Conservation (phyloP, 352 stramenopile genomes). For the Phytophthora rubi region DNA sequence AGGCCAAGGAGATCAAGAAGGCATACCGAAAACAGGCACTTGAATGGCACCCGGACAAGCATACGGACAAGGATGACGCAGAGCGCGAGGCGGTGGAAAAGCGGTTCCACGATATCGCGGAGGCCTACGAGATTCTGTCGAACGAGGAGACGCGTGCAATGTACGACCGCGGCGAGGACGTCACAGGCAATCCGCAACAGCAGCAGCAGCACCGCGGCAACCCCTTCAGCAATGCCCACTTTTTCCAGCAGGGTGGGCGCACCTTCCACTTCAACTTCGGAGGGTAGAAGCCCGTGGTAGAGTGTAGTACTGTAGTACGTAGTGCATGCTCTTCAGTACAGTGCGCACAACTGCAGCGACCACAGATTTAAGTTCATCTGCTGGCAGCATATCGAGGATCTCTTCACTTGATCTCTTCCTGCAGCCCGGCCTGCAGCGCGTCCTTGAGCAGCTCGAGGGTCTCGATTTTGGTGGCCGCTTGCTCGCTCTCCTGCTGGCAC, state of each 20-base stretch:
- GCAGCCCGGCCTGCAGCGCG: conserved; percentile 51
- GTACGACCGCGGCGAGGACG: conserved; percentile 96
- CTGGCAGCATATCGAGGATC: too few relatives aligned
- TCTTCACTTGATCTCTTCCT: conserved; percentile 19
- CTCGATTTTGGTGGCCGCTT: conserved; percentile 51
- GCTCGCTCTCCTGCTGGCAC: conserved; percentile 62
- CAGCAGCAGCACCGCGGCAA: conserved; percentile 65
- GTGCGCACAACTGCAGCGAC: too few relatives aligned
- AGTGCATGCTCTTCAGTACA: too few relatives aligned
- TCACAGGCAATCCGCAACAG: conserved; percentile 73
- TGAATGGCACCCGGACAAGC: conserved; percentile 94
- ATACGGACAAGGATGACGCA: conserved; percentile 72
- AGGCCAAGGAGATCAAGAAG: conserved; percentile 96
- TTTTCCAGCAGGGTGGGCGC: conserved; percentile 78
- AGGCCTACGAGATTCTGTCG: conserved; percentile 97
- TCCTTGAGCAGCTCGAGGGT: conserved; percentile 62
- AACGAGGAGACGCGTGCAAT: conserved; percentile 93
- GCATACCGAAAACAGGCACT: conserved; percentile 95
- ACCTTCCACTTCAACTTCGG: conserved; percentile 86
- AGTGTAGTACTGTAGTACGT: too few relatives aligned
- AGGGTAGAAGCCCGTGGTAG: conserved; percentile 26
- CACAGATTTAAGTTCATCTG: too few relatives aligned
- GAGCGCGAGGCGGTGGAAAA: conserved; percentile 89
- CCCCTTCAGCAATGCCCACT: conserved; percentile 66
- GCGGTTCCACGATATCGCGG: conserved; percentile 96